A percentile compares a stretch with the other conserved stretches of the same genome.
Evolutionary conservation across 768 basidiomycete species (phyloP).

Genomic region (Suillus spraguei): DNA sequence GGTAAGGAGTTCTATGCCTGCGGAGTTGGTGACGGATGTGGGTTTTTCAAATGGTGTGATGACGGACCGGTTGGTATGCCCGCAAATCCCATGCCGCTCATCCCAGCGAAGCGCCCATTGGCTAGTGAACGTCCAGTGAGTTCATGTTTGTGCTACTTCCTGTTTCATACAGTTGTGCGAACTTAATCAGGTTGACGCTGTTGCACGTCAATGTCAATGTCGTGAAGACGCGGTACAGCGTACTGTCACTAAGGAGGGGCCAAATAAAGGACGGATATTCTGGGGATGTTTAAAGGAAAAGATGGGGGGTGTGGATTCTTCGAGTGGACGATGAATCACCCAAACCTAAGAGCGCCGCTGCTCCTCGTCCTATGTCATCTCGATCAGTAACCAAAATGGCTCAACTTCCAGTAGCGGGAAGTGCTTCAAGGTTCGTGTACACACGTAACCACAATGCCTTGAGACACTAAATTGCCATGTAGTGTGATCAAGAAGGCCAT

Average conservation of each 20-base stretch:
- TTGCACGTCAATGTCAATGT: conserved; percentile 54
- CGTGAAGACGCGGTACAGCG: conserved; percentile 51
- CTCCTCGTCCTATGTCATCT: conserved; percentile 21
- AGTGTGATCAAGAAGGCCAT: conserved; percentile 69
- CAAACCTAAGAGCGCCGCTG: conserved; percentile 21
- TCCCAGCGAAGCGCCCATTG: conserved; percentile 44
- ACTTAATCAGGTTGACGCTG: conserved; percentile 16
- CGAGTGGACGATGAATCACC: conserved; percentile 60
- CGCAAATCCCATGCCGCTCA: conserved; percentile 11
- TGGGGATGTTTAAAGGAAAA: conserved; percentile 70
- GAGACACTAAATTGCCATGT: background rate
- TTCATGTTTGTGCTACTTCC: conserved; percentile 6
- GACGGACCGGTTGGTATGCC: conserved; percentile 14
- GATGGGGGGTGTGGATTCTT: conserved; percentile 71
- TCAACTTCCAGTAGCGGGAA: conserved; percentile 34
- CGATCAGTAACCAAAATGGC: conserved; percentile 34
- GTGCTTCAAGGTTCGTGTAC: conserved; percentile 30
- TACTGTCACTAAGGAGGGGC: conserved; percentile 61
- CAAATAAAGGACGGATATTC: conserved; percentile 78
- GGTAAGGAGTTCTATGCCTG: conserved; percentile 48
- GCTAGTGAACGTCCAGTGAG: conserved; percentile 29
- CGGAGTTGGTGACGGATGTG: conserved; percentile 40
- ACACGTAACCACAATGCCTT: background rate
- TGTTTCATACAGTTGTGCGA: conserved; percentile 1
- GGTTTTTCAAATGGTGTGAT: conserved; percentile 55